A percentile compares a stretch with the other conserved stretches of the same genome.
Evolutionary conservation across 139 green algal species (phyloP).

Genomic region (Closterium sp.): DNA sequence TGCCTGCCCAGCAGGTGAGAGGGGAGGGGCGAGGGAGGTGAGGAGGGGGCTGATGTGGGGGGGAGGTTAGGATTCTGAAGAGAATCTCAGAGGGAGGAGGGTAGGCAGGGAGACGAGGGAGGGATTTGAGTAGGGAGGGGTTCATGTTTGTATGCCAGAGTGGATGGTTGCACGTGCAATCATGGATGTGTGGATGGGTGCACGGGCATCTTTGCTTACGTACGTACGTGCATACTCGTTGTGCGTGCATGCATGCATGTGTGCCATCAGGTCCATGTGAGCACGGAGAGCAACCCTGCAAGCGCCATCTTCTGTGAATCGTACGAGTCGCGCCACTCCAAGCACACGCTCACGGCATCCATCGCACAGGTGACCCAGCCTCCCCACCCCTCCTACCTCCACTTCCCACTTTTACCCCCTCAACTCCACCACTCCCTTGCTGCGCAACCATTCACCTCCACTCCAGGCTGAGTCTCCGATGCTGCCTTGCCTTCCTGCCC

Average conservation of each 20-base stretch:
- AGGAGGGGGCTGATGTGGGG: not conserved
- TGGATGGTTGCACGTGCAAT: too few relatives aligned
- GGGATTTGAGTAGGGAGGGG: too few relatives aligned
- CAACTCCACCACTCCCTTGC: not conserved
- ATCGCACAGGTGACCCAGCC: conserved; percentile 26
- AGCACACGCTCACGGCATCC: conserved; percentile 41
- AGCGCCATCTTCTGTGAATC: conserved; percentile 51
- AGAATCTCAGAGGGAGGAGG: too few relatives aligned
- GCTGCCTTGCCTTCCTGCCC: too few relatives aligned
- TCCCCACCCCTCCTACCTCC: not conserved
- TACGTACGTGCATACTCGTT: not conserved
- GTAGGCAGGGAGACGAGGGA: too few relatives aligned
- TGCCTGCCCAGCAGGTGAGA: conserved; percentile 7
- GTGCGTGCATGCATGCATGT: not conserved
- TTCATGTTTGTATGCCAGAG: too few relatives aligned
- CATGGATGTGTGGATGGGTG: not conserved
- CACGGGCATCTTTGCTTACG: not conserved
- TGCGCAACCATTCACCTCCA: too few relatives aligned
- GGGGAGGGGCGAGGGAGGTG: not conserved
- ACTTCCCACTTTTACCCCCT: not conserved
- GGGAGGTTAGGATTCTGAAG: too few relatives aligned
- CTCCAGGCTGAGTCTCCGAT: too few relatives aligned
- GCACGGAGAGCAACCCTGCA: conserved; percentile 14
- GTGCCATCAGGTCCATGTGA: conserved; percentile 32
- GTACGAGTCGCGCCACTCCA: conserved; percentile 45